phyloP scores from a whole-genome alignment of 139 green algal genomes.

The Chlorella sp. region DNA sequence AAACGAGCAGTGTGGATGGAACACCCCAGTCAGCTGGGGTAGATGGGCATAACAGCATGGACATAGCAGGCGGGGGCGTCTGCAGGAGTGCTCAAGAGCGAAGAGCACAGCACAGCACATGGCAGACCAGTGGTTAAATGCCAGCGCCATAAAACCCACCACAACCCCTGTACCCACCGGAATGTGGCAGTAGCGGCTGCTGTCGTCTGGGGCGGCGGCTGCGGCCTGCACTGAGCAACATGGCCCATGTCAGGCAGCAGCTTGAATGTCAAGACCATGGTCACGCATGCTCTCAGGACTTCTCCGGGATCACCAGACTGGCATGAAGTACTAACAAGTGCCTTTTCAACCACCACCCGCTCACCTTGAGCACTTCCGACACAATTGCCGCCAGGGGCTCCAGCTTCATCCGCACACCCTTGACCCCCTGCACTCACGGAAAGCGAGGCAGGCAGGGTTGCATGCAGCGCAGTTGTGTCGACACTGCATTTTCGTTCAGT shows the following conservation, averaged over 20 bases:
- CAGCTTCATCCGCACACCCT: conserved; percentile 13
- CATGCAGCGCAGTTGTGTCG: neutral
- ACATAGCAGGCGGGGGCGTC: too few relatives aligned
- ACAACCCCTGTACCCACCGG: conserved; percentile 13
- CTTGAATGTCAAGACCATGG: too few relatives aligned
- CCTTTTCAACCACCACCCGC: neutral
- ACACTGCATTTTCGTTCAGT: neutral
- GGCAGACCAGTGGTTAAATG: too few relatives aligned
- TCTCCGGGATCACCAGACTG: neutral
- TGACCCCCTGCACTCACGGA: neutral
- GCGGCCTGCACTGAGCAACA: neutral
- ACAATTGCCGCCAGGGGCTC: neutral
- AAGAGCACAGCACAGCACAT: too few relatives aligned
- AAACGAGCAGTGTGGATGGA: too few relatives aligned
- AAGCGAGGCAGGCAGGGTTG: neutral
- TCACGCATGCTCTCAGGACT: neutral
- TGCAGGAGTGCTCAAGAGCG: too few relatives aligned
- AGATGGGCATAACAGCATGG: too few relatives aligned
- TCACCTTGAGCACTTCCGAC: conserved; percentile 5
- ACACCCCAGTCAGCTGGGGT: too few relatives aligned
- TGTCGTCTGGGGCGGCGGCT: conserved; percentile 47
- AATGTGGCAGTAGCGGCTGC: conserved; percentile 48
- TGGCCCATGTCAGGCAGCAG: neutral
- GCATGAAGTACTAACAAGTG: neutral
- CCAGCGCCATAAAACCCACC: too few relatives aligned